phyloP scores from a whole-genome alignment of 306 rosid genomes.

The Sesbania bispinosa region DNA sequence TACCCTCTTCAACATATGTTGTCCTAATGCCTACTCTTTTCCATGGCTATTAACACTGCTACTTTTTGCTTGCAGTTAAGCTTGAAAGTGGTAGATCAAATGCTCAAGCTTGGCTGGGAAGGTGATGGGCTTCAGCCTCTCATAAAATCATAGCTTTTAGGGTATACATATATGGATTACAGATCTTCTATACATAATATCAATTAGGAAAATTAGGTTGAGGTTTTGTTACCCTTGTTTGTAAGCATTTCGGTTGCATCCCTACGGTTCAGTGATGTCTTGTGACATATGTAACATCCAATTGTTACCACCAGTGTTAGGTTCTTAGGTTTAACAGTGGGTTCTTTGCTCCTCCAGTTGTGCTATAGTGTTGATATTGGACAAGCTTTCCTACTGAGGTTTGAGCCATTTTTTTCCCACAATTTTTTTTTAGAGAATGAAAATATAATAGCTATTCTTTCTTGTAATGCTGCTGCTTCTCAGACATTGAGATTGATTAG shows the following conservation, averaged over 20 bases:
- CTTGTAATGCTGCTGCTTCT: conserved; percentile 22
- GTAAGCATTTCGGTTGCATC: conserved; percentile 31
- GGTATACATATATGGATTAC: conserved; percentile 36
- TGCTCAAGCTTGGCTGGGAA: conserved; percentile 97
- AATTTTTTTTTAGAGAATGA: conserved; percentile 32
- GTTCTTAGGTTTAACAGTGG: conserved; percentile 53
- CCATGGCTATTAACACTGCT: conserved; percentile 13
- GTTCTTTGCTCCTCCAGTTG: conserved; percentile 24
- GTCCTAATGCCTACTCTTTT: not conserved
- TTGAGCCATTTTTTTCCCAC: conserved; percentile 52
- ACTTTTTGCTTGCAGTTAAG: conserved; percentile 65
- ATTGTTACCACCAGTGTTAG: conserved; percentile 36
- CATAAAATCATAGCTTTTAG: conserved; percentile 70
- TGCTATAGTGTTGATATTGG: conserved; percentile 37
- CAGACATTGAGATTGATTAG: not conserved
- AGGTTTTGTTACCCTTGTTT: conserved; percentile 29
- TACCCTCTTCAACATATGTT: conserved; percentile 3
- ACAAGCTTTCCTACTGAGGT: conserved; percentile 41
- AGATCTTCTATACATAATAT: conserved; percentile 28
- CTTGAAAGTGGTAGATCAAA: conserved; percentile 90
- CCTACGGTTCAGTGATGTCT: conserved; percentile 25
- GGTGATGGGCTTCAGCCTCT: conserved; percentile 92
- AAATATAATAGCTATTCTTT: conserved; percentile 36
- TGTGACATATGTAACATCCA: conserved; percentile 53
- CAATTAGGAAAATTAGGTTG: conserved; percentile 39